phyloP scores from a whole-genome alignment of 2,329 filamentous ascomycete genomes.

The Boeremia exigua region DNA sequence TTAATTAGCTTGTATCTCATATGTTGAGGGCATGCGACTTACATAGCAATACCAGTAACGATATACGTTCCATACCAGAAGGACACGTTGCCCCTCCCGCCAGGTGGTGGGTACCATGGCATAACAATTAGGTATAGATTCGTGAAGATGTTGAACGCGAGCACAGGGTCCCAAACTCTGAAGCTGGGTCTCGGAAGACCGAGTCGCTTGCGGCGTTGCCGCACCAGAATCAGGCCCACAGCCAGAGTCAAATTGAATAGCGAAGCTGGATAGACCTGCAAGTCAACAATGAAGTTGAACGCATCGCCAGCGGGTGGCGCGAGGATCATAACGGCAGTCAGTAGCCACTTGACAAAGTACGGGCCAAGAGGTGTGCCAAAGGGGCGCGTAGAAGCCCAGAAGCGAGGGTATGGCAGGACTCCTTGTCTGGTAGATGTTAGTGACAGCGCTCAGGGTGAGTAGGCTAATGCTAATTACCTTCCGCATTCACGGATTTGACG shows the following conservation, averaged over 20 bases:
- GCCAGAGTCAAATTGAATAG: conserved; percentile 65
- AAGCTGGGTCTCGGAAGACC: conserved; percentile 60
- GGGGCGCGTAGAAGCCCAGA: conserved; percentile 67
- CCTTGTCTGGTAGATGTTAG: conserved; percentile 54
- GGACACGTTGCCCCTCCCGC: conserved; percentile 69
- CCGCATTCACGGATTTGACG: conserved; percentile 67
- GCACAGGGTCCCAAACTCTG: conserved; percentile 62
- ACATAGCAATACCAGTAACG: conserved; percentile 68
- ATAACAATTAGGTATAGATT: conserved; percentile 69
- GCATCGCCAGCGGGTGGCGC: conserved; percentile 67
- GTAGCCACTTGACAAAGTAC: conserved; percentile 62
- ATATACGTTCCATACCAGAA: conserved; percentile 76
- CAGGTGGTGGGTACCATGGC: conserved; percentile 72
- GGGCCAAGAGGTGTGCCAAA: conserved; percentile 68
- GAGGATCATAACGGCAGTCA: conserved; percentile 66
- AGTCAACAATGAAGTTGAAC: conserved; percentile 66
- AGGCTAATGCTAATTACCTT: conserved; percentile 21
- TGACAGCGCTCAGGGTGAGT: too few relatives aligned
- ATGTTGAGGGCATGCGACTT: conserved; percentile 39
- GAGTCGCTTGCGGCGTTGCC: conserved; percentile 60
- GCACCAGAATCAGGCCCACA: conserved; percentile 64
- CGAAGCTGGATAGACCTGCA: conserved; percentile 64
- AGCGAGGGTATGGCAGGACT: conserved; percentile 64
- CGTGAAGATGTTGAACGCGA: conserved; percentile 66
- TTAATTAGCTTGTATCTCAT: not conserved